Conservation (phyloP, 2,329 filamentous ascomycete genomes). For the Monilinia fructicola region DNA sequence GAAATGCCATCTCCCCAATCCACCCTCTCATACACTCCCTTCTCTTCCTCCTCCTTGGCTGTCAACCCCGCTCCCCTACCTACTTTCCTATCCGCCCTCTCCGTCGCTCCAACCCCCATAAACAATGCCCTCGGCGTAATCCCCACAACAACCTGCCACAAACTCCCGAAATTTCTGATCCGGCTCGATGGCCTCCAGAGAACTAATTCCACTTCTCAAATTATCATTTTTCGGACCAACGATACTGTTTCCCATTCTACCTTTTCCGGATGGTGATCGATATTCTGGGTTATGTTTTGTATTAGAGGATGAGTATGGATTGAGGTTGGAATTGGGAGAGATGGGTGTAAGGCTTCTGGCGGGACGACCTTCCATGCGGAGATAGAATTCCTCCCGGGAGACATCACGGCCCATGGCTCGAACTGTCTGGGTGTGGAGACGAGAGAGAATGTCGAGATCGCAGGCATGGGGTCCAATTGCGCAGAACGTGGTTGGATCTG, state of each 20-base stretch:
- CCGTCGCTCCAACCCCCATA: conserved; percentile 13
- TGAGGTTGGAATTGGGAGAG: neutral
- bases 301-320: neutral
- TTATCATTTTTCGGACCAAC: neutral
- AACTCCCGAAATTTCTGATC: conserved; percentile 17
- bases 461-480: conserved; percentile 18
- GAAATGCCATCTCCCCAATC: conserved; percentile 9
- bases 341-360: neutral
- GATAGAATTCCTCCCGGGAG: conserved; percentile 21
- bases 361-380: conserved; percentile 17
- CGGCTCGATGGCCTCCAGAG: conserved; percentile 6
- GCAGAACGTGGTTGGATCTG: conserved; percentile 20
- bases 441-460: conserved; percentile 18
- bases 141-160: conserved; percentile 6
- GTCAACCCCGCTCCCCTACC: conserved; percentile 11
- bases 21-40: neutral
- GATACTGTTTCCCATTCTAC: neutral
- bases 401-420: conserved; percentile 17
- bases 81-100: neutral
- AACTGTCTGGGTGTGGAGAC: conserved; percentile 4
- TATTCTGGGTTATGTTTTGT: neutral
- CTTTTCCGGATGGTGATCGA: neutral
- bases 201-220: neutral
- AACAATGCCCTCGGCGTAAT: conserved; percentile 4
- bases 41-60: conserved; percentile 10